phyloP scores from a whole-genome alignment of 805 yeast species.

The Crinitomyces ghanaensis region DNA sequence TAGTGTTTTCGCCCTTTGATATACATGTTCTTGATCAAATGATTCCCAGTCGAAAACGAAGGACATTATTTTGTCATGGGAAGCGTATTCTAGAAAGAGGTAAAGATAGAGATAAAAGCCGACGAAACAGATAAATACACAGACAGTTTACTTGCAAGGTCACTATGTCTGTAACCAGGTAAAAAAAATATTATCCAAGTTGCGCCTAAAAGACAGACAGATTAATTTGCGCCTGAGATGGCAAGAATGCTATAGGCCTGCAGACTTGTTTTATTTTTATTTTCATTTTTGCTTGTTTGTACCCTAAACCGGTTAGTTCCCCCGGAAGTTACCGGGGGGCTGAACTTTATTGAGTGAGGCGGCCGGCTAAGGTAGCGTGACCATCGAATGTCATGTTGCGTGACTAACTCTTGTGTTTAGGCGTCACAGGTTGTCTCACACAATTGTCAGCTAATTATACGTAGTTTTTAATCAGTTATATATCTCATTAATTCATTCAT shows the following conservation, averaged over 20 bases:
- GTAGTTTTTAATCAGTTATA: too few species aligned
- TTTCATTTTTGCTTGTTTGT: too few species aligned
- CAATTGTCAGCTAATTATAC: too few species aligned
- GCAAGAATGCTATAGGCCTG: neutral
- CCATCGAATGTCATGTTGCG: too few species aligned
- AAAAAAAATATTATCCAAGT: constrained; percentile 6
- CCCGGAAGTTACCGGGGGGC: too few species aligned
- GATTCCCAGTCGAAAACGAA: constrained; percentile 69
- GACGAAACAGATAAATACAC: neutral
- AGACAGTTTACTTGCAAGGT: neutral
- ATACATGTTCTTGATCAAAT: constrained; percentile 54
- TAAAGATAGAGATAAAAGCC: constrained; percentile 5
- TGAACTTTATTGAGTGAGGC: too few species aligned
- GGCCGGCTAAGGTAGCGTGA: too few species aligned
- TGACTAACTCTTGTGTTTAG: too few species aligned
- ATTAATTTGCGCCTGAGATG: neutral
- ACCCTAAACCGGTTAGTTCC: too few species aligned
- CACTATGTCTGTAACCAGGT: constrained; percentile 10
- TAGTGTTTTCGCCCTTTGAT: constrained; percentile 41
- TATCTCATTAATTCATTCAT: too few species aligned
- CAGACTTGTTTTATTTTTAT: neutral
- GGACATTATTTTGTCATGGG: constrained; percentile 52
- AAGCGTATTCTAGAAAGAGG: neutral
- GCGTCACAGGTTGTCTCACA: too few species aligned
- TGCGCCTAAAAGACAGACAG: neutral